These are phyloP conservation scores for Juglanconis oblonga DNA, from an alignment of 2,329 filamentous ascomycete genomes.

Conservation along the genomic window DNA sequence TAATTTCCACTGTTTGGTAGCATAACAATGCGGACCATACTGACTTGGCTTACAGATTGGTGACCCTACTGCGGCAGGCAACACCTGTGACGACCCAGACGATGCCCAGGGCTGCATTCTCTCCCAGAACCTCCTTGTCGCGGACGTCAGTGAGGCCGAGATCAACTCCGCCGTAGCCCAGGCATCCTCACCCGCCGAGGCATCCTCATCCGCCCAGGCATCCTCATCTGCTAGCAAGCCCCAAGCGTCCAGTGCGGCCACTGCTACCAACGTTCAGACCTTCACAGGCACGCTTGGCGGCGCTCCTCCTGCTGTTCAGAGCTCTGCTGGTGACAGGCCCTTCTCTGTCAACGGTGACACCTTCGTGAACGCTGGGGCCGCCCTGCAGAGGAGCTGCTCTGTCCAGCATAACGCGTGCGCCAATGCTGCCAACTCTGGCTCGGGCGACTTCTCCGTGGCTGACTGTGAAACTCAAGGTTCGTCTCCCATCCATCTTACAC, in stretches of 20 bases:
- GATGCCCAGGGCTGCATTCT: slow-evolving; percentile 56
- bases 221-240: neutral
- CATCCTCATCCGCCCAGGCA: no score
- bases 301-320: slow-evolving; percentile 38
- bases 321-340: slow-evolving; percentile 35
- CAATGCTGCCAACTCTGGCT: slow-evolving; percentile 44
- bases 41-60: neutral
- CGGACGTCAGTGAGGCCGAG: slow-evolving; percentile 52
- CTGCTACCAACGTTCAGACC: slow-evolving; percentile 38
- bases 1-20: neutral
- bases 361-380: slow-evolving; percentile 47
- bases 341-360: slow-evolving; percentile 54
- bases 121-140: slow-evolving; percentile 49
- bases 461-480: slow-evolving; percentile 40
- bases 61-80: slow-evolving; percentile 48
- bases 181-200: neutral
- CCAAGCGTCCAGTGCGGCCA: slow-evolving; percentile 4
- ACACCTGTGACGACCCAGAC: slow-evolving; percentile 49
- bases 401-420: slow-evolving; percentile 50
- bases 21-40: no score
- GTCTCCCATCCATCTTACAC: neutral
- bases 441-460: slow-evolving; percentile 31
- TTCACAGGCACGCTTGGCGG: slow-evolving; percentile 44
- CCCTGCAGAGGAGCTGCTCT: slow-evolving; percentile 46
- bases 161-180: slow-evolving; percentile 48